Evolutionary conservation across 1,284 basidiomycete genomes (phyloP).

Genomic region (Heterobasidion occidentale): DNA sequence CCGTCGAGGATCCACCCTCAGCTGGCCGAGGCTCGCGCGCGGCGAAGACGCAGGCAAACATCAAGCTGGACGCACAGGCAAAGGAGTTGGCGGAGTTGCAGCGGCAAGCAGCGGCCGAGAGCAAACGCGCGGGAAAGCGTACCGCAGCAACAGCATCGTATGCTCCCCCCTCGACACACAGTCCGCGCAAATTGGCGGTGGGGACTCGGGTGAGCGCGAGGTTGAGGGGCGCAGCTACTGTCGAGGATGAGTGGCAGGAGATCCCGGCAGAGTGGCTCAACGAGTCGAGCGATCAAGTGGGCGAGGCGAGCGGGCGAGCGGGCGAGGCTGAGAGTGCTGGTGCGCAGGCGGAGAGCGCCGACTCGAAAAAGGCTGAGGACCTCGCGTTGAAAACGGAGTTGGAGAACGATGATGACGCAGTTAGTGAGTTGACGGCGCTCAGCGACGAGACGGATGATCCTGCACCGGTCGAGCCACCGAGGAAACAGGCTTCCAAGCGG

Average conservation of each 20-base stretch:
- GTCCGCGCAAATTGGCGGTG: slow-evolving; percentile 11
- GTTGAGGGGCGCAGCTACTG: slow-evolving; percentile 38
- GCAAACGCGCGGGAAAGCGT: slow-evolving; percentile 6
- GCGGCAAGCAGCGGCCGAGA: slow-evolving; percentile 30
- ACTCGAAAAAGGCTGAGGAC: slow-evolving; percentile 8
- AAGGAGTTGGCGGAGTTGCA: slow-evolving; percentile 58
- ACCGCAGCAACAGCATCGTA: neutral
- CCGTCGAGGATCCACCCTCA: slow-evolving; percentile 16
- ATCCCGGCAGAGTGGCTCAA: slow-evolving; percentile 71
- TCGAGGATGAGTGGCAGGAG: slow-evolving; percentile 69
- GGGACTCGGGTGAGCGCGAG: slow-evolving; percentile 65
- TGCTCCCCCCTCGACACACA: neutral
- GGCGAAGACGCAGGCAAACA: slow-evolving; percentile 64
- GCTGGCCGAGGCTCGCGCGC: slow-evolving; percentile 39
- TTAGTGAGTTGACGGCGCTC: slow-evolving; percentile 68
- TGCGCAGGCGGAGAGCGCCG: slow-evolving; percentile 8
- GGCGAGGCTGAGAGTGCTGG: slow-evolving; percentile 2
- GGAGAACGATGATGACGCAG: slow-evolving; percentile 44
- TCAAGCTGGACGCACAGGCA: slow-evolving; percentile 59
- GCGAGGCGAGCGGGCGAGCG: slow-evolving; percentile 9
- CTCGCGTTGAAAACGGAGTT: slow-evolving; percentile 37
- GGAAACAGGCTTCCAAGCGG: neutral
- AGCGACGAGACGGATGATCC: slow-evolving; percentile 29
- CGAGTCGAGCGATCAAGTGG: slow-evolving; percentile 11
- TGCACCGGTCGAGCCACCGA: neutral